Evolutionary conservation across 2,329 filamentous ascomycete species (phyloP), one percentile per base, ranked within the genome.

Genomic region (Penicillium paneum): DNA sequence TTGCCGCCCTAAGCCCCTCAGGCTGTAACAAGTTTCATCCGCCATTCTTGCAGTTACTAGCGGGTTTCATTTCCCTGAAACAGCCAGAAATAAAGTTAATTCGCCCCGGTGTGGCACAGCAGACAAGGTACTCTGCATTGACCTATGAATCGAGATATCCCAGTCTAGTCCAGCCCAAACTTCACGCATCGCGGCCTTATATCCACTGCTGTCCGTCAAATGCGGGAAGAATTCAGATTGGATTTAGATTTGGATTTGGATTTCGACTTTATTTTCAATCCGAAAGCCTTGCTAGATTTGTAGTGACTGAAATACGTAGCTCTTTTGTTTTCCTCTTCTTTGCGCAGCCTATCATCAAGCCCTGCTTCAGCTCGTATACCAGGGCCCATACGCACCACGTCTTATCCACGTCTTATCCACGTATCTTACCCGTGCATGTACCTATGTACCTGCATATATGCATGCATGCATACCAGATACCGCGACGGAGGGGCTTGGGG

Each of bases 381-480:
- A 21, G 19, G 36, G 5, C 26, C 3, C 19, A 15, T 39, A 39
- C 8, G 35, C 35, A 38, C 35, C 49, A 45, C 34, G 41, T 34
- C 39, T 24, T 24, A n/a, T n/a, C n/a, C n/a, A n/a, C n/a, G n/a
- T n/a, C n/a, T n/a, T 41, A 26, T 34, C 43, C 32, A 48, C 31
- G 32, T 56, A 44, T 21, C 44, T 53, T 45, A 46, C 49, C 45
- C 31, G 26, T 57, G 54, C 60, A 57, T 52, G 58, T 62, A 62
- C 58, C 56, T 62, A 57, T 52, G 58, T 62, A 62, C 58, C 56
- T 62, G 60, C 58, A 62, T 60, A 58, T 48, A 51, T 55, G 49
- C 51, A 62, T 62, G 60, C 56, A 57, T 28, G 34, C 15, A 50
- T 42, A 54, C 52, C 52, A 51, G 48, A 41, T 35, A 40, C 43